Conservation (phyloP, 2,329 filamentous ascomycete genomes). For the Trichoderma lentiforme region DNA sequence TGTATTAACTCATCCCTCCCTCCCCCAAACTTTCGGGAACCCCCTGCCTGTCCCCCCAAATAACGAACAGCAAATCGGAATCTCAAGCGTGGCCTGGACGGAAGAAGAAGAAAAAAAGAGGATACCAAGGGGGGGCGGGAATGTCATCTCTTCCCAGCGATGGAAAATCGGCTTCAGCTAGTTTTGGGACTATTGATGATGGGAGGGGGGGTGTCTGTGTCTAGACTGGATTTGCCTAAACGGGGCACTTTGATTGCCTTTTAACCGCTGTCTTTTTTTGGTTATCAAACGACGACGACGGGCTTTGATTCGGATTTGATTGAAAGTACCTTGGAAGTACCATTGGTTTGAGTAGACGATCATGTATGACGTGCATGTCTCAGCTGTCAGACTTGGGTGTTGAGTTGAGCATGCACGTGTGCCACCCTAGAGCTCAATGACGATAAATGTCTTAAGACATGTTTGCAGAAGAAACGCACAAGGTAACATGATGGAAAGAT, state of each 20-base stretch:
- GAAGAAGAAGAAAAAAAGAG: background rate
- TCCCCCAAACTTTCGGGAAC: background rate
- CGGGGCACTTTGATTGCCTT: background rate
- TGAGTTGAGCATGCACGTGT: background rate
- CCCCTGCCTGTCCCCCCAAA: background rate
- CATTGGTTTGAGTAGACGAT: background rate
- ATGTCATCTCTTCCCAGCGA: background rate
- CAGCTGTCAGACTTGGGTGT: background rate
- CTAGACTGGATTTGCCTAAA: background rate
- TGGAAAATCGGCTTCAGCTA: background rate
- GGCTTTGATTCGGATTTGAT: background rate
- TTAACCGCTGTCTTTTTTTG: background rate
- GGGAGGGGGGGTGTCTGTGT: background rate
- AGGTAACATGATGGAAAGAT: too few species aligned
- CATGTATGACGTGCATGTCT: conserved; percentile 10
- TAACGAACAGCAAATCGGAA: background rate
- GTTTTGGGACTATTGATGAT: background rate
- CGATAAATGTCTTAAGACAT: background rate
- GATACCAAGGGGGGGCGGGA: background rate
- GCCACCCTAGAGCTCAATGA: conserved; percentile 5
- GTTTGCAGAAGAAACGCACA: background rate
- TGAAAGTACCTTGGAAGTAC: background rate
- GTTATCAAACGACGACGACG: background rate
- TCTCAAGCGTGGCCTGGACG: background rate
- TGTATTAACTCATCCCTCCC: background rate